Base-by-base conservation (phyloP, 2,329 filamentous ascomycete species). In the Huntiella decipiens region DNA sequence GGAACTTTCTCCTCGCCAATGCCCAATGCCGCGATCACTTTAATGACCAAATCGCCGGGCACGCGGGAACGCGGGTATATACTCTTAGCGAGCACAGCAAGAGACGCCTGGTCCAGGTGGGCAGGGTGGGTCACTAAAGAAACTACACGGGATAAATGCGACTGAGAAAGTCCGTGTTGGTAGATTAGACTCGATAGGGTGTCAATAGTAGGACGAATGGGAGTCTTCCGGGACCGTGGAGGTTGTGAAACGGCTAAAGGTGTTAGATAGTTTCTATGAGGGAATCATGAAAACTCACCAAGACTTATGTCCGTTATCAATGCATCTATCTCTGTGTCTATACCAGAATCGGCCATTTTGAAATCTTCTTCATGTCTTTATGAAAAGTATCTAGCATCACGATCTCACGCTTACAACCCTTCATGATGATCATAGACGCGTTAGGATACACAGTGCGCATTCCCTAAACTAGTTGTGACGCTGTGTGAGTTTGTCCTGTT, bases 1-100 rank as follows among this genome's bases (percentile, higher is more conserved):
- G 79, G 74, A 11, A 84, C 79, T 58, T 87, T 92, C 46, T 74
- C 68, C 57, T 76, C 74, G 54, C 82, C 83, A 55, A 85, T 79
- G 3, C 85, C 83, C n/a, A 93, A 67, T 41, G 73, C 74, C 44
- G 77, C 78, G 16, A 91, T 70, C 7, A 87, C 62, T 48, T 72
- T 76, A 42, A 83, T 65, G 43, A 82, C 64, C 36, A 76, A 59
- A 47, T 73, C 66, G 32, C 71, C 65, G 10, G 71, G 58, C n/a
- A 92, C 68, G 37, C 67, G 67, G 35, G 68, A 66, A n/a, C 71
- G 68, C 2, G 85, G 84, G 58, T 88, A 92, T 43, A 92, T 63
- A 50, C 80, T 82, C 52, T 77, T 82, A 54, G 85, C 61, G 42
- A 92, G 64, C 22, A 67, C 71, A 11, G 72, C 76, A 22, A 79